Evolutionary conservation across 2,329 filamentous ascomycete genomes (phyloP).

Genomic region (Fusarium duplospermum): DNA sequence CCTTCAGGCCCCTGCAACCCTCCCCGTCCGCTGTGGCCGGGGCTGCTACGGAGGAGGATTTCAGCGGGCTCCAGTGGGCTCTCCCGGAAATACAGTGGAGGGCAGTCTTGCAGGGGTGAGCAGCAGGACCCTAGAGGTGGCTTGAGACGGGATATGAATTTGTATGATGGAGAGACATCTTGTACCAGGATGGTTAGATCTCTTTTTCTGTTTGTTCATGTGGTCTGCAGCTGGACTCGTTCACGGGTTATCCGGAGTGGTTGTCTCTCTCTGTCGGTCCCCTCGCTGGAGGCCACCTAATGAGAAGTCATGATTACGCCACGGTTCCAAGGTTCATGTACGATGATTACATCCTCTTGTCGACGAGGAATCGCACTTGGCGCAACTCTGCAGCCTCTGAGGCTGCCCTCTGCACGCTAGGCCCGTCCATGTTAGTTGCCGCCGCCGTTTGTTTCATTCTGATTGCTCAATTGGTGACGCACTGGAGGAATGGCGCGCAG

Average conservation of each 20-base stretch:
- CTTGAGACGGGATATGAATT: constrained; percentile 32
- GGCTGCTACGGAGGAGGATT: background rate
- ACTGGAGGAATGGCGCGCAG: constrained; percentile 35
- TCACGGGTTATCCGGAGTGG: background rate
- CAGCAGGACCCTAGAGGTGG: constrained; percentile 19
- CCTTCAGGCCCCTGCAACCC: constrained; percentile 23
- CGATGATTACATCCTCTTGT: constrained; percentile 14
- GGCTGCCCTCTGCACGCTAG: constrained; percentile 2
- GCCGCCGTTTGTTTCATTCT: constrained; percentile 39
- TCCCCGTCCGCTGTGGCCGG: constrained; percentile 12
- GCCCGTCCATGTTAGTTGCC: constrained; percentile 29
- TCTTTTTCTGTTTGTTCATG: constrained; percentile 12
- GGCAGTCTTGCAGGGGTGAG: constrained; percentile 4
- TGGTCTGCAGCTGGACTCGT: background rate
- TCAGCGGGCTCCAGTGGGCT: constrained; percentile 33
- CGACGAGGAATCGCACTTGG: background rate
- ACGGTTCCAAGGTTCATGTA: constrained; percentile 35
- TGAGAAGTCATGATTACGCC: constrained; percentile 28
- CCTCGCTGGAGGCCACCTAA: background rate
- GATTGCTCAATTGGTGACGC: constrained; percentile 39
- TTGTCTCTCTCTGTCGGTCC: background rate
- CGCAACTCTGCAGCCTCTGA: constrained; percentile 2
- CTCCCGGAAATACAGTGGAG: constrained; percentile 28
- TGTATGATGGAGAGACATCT: constrained; percentile 40
- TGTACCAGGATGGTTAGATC: constrained; percentile 31